A percentile compares a stretch with the other conserved stretches of the same genome.
Evolutionary conservation across 2,329 filamentous ascomycete genomes (phyloP).

Genomic region (Calonectria multiphialidica): DNA sequence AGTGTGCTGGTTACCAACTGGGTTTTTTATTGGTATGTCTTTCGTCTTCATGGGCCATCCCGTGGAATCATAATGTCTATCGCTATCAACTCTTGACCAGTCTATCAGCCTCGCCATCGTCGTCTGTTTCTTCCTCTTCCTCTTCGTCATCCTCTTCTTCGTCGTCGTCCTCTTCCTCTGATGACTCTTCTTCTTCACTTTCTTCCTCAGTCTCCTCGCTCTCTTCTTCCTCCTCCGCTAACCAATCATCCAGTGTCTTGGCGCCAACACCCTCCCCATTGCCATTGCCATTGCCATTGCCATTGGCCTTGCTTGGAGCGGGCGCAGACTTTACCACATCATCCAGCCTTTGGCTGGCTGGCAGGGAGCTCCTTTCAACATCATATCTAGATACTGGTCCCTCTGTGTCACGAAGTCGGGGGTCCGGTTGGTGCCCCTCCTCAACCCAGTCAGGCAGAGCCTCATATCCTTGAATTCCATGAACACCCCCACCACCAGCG

Average conservation of each 20-base stretch:
- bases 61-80: slow-evolving; percentile 32
- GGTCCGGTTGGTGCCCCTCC: slow-evolving; percentile 83
- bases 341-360: slow-evolving; percentile 75
- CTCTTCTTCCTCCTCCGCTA: slow-evolving; percentile 78
- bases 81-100: slow-evolving; percentile 53
- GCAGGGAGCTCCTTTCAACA: slow-evolving; percentile 53
- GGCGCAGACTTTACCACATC: slow-evolving; percentile 56
- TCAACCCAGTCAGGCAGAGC: slow-evolving; percentile 87
- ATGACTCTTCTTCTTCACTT: slow-evolving; percentile 62
- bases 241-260: slow-evolving; percentile 94
- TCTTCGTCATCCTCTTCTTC: slow-evolving; percentile 64
- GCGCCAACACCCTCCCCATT: slow-evolving; percentile 64
- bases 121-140: slow-evolving; percentile 62
- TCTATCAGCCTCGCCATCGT: slow-evolving; percentile 59
- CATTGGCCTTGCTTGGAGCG: slow-evolving; percentile 62
- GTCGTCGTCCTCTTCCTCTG: slow-evolving; percentile 63
- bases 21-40: neutral
- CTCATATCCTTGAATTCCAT: slow-evolving; percentile 84
- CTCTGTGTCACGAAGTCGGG: slow-evolving; percentile 75
- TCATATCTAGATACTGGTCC: slow-evolving; percentile 48
- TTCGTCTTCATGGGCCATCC: neutral
- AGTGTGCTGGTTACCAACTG: too few relatives aligned
- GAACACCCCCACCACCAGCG: slow-evolving; percentile 78
- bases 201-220: slow-evolving; percentile 67
- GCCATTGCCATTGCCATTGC: slow-evolving; percentile 43